Evolutionary conservation across 2,329 filamentous ascomycete species (phyloP).

Genomic region (Tolypocladium pustulatum): DNA sequence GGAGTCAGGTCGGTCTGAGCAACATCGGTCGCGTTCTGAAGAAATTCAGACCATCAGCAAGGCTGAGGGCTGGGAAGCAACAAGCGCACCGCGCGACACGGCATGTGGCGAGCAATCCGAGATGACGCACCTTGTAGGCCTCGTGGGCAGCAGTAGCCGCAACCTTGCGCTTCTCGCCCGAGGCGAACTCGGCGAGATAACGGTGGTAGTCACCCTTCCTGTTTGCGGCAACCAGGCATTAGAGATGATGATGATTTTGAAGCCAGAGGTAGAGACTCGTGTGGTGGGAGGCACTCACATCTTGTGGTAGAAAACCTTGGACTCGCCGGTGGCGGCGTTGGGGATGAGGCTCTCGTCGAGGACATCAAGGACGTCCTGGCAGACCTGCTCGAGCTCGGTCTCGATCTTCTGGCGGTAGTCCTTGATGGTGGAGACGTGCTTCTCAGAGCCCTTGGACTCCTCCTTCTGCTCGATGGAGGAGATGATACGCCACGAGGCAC

Average conservation of each 20-base stretch:
- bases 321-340: slow-evolving; percentile 92
- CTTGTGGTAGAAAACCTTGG: slow-evolving; percentile 99
- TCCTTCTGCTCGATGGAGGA: slow-evolving; percentile 99
- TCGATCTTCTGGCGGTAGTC: slow-evolving; percentile 99
- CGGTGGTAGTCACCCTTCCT: slow-evolving; percentile 98
- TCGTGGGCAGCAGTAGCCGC: slow-evolving; percentile 81
- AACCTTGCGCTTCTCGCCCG: slow-evolving; percentile 83
- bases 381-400: slow-evolving; percentile 92
- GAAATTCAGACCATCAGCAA: not conserved
- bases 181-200: slow-evolving; percentile 88
- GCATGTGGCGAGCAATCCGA: slow-evolving; percentile 11
- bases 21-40: slow-evolving; percentile 88
- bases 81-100: slow-evolving; percentile 6
- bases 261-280: not conserved
- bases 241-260: not conserved
- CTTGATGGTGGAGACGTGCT: slow-evolving; percentile 88
- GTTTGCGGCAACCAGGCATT: slow-evolving; percentile 8
- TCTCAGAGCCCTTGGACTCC: slow-evolving; percentile 95
- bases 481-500: slow-evolving; percentile 98
- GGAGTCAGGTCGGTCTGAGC: slow-evolving; percentile 95
- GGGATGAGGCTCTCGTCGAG: slow-evolving; percentile 89
- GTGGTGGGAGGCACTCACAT: slow-evolving; percentile 55
- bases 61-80: slow-evolving; percentile 2
- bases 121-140: slow-evolving; percentile 79
- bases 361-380: slow-evolving; percentile 94